phyloP scores from a whole-genome alignment of 73 alveolate genomes.

The Diophrys sp. region DNA sequence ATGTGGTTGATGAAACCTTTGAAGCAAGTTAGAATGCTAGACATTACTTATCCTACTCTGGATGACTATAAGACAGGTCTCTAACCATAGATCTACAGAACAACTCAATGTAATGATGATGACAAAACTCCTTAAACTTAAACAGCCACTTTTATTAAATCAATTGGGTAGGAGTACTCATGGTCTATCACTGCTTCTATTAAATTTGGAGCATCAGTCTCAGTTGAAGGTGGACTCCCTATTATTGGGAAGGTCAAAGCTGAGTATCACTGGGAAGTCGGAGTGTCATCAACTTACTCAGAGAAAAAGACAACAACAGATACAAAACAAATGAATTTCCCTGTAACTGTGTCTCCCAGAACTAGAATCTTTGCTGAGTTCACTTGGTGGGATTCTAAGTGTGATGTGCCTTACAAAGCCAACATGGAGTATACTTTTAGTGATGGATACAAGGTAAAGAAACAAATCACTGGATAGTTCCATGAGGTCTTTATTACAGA shows the following conservation, averaged over 20 bases:
- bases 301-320: background rate
- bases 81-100: no score
- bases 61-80: no score
- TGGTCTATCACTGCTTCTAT: background rate
- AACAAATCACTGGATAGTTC: background rate
- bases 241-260: background rate
- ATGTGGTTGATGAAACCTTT: no score
- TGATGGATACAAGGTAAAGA: background rate
- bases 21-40: no score
- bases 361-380: background rate
- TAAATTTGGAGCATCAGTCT: background rate
- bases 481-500: background rate
- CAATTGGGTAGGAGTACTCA: background rate
- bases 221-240: background rate
- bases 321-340: background rate
- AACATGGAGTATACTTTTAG: background rate
- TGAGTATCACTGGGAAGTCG: background rate
- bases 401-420: background rate
- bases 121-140: background rate
- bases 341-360: background rate
- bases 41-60: no score
- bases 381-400: background rate
- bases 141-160: background rate
- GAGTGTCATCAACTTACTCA: background rate
- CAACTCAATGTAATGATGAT: no score